Base-by-base conservation (phyloP, 805 yeast genomes). In the Hanseniaspora pseudoguilliermondii region DNA sequence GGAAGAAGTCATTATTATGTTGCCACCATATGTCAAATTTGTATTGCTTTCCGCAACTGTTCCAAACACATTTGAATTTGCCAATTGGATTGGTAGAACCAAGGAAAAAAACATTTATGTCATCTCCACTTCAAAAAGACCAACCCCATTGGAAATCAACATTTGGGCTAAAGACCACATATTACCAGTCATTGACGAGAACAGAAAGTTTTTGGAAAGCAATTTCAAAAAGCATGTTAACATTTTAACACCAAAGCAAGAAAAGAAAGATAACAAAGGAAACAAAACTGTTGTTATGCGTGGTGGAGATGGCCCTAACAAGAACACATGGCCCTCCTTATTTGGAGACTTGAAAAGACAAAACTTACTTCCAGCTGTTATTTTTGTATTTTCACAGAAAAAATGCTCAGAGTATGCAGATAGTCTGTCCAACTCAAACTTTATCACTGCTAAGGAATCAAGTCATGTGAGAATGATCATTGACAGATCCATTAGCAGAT, bases 1-100 rank as follows among this genome's bases (percentile, higher is more conserved):
- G 98, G 98, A 93, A 72, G 98, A 93, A 70, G 97, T 93, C 23
- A 93, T 93, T 59, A 93, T 93, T 62, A 88, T 93, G 95, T 73
- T 93, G 36, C 98, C 98, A 0, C 96, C 90, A 60, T 97, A 93
- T 66, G 93, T 93, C 57, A 91, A 91, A 65, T 85, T 86, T 63
- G 88, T 93, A 59, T 73, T 93, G 42, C 74, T 93, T 41, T 87
- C 96, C 13, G 99, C 99, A 5, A 93, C 99, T 0, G 97, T 93
- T 8, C 98, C 99, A n/a, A 93, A 93, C 66, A 91, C 98, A 0
- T 85, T 79, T 66, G 99, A 93, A 66, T 93, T 93, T 75, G 99
- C 99, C 9, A 86, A 84, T 60, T 93, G 99, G 99, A 91, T 93
- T 20, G 97, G 99, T 5, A 77, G 98, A 68, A 93, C 98, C 0